These are phyloP conservation scores for Cnidoscolus chayamansa DNA, from an alignment of 441 rosid genomes.

Conservation along the genomic window DNA sequence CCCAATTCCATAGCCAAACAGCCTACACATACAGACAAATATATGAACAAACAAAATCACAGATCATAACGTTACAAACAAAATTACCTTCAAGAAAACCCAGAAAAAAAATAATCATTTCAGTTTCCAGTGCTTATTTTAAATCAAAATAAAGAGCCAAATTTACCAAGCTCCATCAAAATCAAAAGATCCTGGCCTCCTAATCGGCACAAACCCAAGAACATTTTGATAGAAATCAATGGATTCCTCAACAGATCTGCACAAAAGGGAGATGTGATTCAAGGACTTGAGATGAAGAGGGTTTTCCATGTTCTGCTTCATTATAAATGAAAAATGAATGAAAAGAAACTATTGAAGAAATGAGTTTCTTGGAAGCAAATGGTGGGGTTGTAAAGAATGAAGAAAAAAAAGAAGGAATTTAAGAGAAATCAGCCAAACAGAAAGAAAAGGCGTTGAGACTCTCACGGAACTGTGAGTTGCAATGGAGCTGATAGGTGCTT, in stretches of 20 bases:
- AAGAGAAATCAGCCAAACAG: not conserved
- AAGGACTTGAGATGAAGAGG: conserved; percentile 75
- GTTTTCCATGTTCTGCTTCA: conserved; percentile 55
- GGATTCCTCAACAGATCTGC: conserved; percentile 62
- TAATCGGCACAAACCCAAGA: conserved; percentile 70
- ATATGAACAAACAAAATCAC: not conserved
- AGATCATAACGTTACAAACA: not conserved
- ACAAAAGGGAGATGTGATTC: conserved; percentile 76
- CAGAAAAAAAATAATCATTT: not conserved
- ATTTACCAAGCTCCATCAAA: conserved; percentile 52
- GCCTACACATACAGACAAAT: conserved; percentile 33
- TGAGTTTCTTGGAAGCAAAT: not conserved
- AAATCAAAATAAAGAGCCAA: not conserved
- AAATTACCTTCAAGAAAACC: not conserved
- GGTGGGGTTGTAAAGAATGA: not conserved
- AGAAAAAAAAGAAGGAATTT: not conserved
- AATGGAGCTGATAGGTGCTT: not conserved
- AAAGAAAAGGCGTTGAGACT: not conserved
- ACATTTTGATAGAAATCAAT: conserved; percentile 61
- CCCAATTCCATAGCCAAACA: conserved; percentile 79
- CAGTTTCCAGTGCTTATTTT: not conserved
- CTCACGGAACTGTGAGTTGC: not conserved
- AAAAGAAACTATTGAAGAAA: not conserved
- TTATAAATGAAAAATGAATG: conserved; percentile 9
- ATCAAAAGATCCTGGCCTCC: conserved; percentile 80